These are phyloP conservation scores for Saccharomycopsis selenospora DNA, from an alignment of 805 yeast species.

Conservation along the genomic window DNA sequence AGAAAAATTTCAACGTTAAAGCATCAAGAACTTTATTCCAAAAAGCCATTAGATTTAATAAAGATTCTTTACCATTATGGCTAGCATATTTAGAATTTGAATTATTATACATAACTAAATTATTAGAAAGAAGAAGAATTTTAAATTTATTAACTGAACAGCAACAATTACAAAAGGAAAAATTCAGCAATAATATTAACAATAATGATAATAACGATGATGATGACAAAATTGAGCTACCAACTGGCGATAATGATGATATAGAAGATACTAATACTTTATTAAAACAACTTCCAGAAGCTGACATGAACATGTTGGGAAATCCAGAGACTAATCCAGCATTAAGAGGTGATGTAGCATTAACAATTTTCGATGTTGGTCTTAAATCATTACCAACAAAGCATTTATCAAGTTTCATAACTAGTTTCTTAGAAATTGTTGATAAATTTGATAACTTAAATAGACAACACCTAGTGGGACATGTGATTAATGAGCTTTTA, in stretches of 20 bases:
- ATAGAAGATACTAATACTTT: constrained; percentile 35
- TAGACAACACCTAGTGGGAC: constrained; percentile 57
- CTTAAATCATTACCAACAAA: constrained; percentile 37
- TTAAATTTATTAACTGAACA: constrained; percentile 70
- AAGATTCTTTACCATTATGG: constrained; percentile 70
- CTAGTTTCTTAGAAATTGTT: constrained; percentile 46
- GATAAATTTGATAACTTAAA: constrained; percentile 66
- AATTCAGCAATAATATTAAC: constrained; percentile 26
- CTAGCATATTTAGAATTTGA: constrained; percentile 82
- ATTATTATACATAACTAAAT: constrained; percentile 73
- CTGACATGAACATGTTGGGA: constrained; percentile 79
- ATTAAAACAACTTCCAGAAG: constrained; percentile 73
- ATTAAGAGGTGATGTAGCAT: constrained; percentile 62
- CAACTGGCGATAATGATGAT: constrained; percentile 43
- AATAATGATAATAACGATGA: constrained; percentile 31
- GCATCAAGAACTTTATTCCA: constrained; percentile 85
- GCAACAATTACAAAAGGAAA: constrained; percentile 50
- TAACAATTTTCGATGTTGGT: constrained; percentile 63
- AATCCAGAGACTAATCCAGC: constrained; percentile 80
- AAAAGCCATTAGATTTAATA: constrained; percentile 76
- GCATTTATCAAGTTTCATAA: constrained; percentile 22
- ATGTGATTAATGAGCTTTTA: constrained; percentile 51
- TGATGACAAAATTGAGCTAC: constrained; percentile 37
- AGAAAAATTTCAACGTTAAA: constrained; percentile 77
- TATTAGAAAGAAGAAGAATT: constrained; percentile 75